These are phyloP conservation scores for Annulohypoxylon maeteangense DNA, from an alignment of 495 filamentous ascomycete species.

Conservation along the genomic window DNA sequence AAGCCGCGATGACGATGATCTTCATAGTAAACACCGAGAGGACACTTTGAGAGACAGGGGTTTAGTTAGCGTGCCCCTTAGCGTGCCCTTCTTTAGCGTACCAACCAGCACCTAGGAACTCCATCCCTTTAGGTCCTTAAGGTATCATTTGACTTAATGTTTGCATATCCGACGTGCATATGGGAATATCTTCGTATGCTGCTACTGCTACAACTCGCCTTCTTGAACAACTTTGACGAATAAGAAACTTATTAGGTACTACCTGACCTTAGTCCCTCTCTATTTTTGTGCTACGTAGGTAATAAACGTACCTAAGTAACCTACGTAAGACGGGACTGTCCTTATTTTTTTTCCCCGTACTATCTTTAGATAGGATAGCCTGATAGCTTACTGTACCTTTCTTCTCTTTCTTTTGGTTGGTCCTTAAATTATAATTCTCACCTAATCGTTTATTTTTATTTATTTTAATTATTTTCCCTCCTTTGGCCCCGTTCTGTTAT, in stretches of 20 bases:
- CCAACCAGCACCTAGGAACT: conserved; percentile 15
- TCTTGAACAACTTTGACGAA: conserved; percentile 16
- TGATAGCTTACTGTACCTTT: background rate
- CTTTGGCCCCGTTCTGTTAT: background rate
- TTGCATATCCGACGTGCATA: conserved; percentile 23
- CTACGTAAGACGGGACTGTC: background rate
- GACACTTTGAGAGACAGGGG: background rate
- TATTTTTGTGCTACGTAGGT: background rate
- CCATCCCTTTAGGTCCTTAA: conserved; percentile 5
- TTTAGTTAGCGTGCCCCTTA: conserved; percentile 15
- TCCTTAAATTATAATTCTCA: conserved; percentile 13
- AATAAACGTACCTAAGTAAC: background rate
- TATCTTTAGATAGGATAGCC: conserved; percentile 10
- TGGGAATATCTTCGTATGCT: conserved; percentile 2
- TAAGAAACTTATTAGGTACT: no score
- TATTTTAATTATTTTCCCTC: background rate
- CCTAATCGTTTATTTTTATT: conserved; percentile 11
- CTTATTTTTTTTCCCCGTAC: conserved; percentile 3
- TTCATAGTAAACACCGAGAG: conserved; percentile 3
- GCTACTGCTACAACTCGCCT: background rate
- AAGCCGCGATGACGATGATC: conserved; percentile 8
- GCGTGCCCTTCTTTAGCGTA: conserved; percentile 6
- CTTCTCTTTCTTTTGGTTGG: background rate
- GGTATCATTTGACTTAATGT: conserved; percentile 23
- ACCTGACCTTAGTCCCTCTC: conserved; percentile 35